Base-by-base conservation (phyloP, 176 grass and related monocot genomes). In the Oryza glaberrima region DNA sequence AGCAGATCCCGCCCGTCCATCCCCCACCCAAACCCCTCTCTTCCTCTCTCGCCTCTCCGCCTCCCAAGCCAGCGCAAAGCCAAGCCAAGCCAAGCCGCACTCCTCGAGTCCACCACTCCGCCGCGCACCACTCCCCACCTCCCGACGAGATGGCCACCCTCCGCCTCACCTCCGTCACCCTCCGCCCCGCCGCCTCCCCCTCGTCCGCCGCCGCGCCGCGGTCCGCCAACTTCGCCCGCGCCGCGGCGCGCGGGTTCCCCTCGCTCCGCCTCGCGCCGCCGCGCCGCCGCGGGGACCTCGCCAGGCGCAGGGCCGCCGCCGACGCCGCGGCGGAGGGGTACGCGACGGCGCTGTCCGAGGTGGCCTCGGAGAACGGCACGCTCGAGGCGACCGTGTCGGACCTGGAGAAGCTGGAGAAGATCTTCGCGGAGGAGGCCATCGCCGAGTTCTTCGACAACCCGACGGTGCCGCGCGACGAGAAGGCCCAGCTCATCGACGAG, bases 361-460 rank as follows among this genome's bases (percentile, higher is more conserved):
- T 90, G 56, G 88, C 92, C 49, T 34, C 47, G 48, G 89, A 91
- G 65, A 89, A 79, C 34, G 86, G 73, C n/a, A 84, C 52, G 77
- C 90, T 97, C 20, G 90, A 97, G 1, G 4, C 63, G 58, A 94
- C 96, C 60, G 78, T 90, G 11, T 5, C 89, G 1, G 93, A 98
- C 87, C 20, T 95, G 3, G 93, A 97, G 86, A 97, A 97, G 84
- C 67, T 94, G 20, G 83, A 94, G 51, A 67, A 75, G 54, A 61
- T 94, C 64, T 94, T 97, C 83, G 40, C 83, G 4, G 95, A 97
- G 41, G 88, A 91, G 38, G 69, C 87, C 75, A 81, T 92, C 69
- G 67, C 82, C 15, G 88, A 88, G 89, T 98, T 93, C 91, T 98
- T 98, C 83, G 81, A 86, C 85, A 95, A 95, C 87, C 93, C 90